Conservation (phyloP, 495 filamentous ascomycete genomes). For the Lepidopterella palustris region DNA sequence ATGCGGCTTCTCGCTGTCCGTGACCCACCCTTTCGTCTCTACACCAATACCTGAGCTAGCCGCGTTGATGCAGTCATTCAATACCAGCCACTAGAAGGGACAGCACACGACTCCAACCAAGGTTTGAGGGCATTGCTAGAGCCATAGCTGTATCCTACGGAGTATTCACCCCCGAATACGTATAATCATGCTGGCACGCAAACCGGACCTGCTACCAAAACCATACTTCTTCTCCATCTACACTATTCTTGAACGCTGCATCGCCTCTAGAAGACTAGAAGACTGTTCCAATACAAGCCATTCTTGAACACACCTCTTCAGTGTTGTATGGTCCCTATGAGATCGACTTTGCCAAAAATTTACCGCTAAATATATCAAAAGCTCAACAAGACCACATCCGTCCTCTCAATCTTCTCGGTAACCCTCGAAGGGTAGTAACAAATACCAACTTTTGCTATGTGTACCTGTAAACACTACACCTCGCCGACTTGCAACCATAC, state of each 20-base stretch:
- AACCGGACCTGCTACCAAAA: not conserved
- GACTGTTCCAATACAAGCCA: too few relatives aligned
- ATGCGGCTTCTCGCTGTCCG: not conserved
- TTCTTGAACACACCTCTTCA: too few relatives aligned
- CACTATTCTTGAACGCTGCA: too few relatives aligned
- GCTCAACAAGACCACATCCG: too few relatives aligned
- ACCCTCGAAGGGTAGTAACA: too few relatives aligned
- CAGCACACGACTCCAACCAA: not conserved
- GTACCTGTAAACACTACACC: conserved; percentile 33
- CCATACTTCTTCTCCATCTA: not conserved
- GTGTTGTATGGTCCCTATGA: too few relatives aligned
- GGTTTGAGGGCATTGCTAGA: not conserved
- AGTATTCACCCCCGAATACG: not conserved
- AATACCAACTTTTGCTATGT: too few relatives aligned
- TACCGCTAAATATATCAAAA: too few relatives aligned
- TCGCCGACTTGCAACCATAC: conserved; percentile 36
- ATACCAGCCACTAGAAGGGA: not conserved
- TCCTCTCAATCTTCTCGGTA: too few relatives aligned
- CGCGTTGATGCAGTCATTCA: not conserved
- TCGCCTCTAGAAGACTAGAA: too few relatives aligned
- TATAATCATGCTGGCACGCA: not conserved
- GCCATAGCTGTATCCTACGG: not conserved
- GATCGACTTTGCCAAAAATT: too few relatives aligned
- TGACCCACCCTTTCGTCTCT: not conserved
- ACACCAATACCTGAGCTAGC: not conserved